phyloP scores from a whole-genome alignment of 176 grass and related monocot species.

The Ensete ventricosum region DNA sequence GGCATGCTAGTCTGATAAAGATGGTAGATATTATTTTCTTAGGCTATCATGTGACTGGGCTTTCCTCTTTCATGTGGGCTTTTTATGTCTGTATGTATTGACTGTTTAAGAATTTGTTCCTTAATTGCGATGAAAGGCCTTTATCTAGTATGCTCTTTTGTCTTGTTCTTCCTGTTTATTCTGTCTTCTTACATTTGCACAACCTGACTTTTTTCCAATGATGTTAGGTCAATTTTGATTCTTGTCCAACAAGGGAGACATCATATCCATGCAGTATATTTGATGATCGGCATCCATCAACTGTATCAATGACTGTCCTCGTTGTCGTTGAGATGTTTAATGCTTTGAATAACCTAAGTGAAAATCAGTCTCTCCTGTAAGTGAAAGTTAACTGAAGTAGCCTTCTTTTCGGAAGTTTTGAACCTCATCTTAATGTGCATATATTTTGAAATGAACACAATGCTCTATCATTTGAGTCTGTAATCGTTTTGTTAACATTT shows the following conservation, averaged over 20 bases:
- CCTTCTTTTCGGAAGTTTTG: background rate
- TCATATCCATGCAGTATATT: conserved; percentile 89
- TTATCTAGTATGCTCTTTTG: background rate
- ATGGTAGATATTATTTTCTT: no score
- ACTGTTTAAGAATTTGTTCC: background rate
- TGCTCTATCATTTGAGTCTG: background rate
- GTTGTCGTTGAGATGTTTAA: conserved; percentile 99
- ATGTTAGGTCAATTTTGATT: conserved; percentile 93
- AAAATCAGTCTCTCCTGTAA: conserved; percentile 99
- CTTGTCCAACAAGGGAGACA: conserved; percentile 77
- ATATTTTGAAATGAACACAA: no score
- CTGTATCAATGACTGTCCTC: conserved; percentile 96
- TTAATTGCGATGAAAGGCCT: background rate
- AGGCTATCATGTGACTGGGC: background rate
- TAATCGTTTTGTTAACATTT: no score
- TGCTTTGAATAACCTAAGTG: conserved; percentile 98
- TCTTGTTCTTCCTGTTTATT: background rate
- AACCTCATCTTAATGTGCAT: background rate
- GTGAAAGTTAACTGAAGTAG: conserved; percentile 4
- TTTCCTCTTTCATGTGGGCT: background rate
- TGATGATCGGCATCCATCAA: conserved; percentile 92
- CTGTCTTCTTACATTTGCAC: background rate
- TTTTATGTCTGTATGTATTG: background rate
- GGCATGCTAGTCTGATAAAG: background rate
- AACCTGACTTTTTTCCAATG: conserved; percentile 14